Percentiles rank a stretch among this genome's conserved stretches.
Evolutionary conservation across 2,329 filamentous ascomycete species (phyloP).

Genomic region (Botrytis tulipae): DNA sequence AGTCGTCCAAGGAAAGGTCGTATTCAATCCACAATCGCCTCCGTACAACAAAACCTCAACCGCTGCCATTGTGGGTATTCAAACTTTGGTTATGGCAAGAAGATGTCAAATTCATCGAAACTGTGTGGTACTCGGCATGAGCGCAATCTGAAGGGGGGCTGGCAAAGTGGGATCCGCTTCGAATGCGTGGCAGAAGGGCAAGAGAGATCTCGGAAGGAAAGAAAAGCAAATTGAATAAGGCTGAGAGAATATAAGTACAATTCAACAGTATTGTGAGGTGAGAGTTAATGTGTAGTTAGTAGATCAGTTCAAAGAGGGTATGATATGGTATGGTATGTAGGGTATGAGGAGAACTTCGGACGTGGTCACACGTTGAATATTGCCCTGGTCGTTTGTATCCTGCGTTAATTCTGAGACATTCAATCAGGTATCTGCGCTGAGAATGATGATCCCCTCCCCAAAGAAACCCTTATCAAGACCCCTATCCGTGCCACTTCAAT

Average conservation of each 20-base stretch:
- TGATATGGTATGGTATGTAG: slow-evolving; percentile 17
- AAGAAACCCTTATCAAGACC: slow-evolving; percentile 10
- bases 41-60: slow-evolving; percentile 43
- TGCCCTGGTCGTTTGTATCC: slow-evolving; percentile 13
- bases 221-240: background rate
- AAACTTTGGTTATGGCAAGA: slow-evolving; percentile 36
- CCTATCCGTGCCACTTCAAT: slow-evolving; percentile 6
- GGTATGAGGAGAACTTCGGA: slow-evolving; percentile 10
- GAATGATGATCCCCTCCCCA: slow-evolving; percentile 9
- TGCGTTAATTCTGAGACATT: slow-evolving; percentile 16
- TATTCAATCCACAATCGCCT: slow-evolving; percentile 44
- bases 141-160: slow-evolving; percentile 18
- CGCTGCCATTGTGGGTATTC: slow-evolving; percentile 46
- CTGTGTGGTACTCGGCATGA: slow-evolving; percentile 28
- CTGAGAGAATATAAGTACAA: slow-evolving; percentile 10
- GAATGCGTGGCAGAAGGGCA: slow-evolving; percentile 1
- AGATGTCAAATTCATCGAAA: slow-evolving; percentile 40
- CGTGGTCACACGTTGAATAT: slow-evolving; percentile 16
- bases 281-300: slow-evolving; percentile 7
- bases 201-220: slow-evolving; percentile 1
- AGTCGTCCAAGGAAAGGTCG: slow-evolving; percentile 45
- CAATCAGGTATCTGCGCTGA: slow-evolving; percentile 13
- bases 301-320: slow-evolving; percentile 1
- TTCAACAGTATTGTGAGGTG: background rate
- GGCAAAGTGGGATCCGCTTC: slow-evolving; percentile 23